Evolutionary conservation across 345 rosid species (phyloP), one percentile per base, ranked within the genome.

Genomic region (Noccaea bulbosa): DNA sequence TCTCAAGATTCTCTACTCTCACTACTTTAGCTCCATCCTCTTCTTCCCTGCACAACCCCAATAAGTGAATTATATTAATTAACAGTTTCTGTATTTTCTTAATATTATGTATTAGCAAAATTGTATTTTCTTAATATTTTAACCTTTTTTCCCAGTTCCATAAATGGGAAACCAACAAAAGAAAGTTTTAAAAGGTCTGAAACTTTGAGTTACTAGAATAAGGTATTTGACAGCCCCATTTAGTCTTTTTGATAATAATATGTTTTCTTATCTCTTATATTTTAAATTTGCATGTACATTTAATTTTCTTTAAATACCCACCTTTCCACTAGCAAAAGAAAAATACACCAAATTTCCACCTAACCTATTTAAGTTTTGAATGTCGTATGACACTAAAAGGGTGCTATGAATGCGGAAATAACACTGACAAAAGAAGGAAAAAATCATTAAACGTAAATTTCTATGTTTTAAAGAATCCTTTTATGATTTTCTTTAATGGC

Each of bases 1-100:
- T 94, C 49, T 94, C 81, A 39, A 94, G 77, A 79, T 92, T 92
- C 69, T 89, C 88, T 65, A 94, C 96, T 71, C 93, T 84, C 69
- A 88, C 82, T 27, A 89, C 97, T 72, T 78, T 92, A 9, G 96
- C 97, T 40, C 93, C 89, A 35, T 94, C 99, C 77, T 85, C 96
- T 62, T 77, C 69, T 74, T 91, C 94, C 81, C 98, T 93, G 64
- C 56, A 78, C 74, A 34, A 20, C 30, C 53, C 16, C 7, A 27
- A 47, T 16, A 54, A 64, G 15, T 44, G 7, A 53, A 15, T 9
- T 37, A 4, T 63, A 8, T 9, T 39, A 47, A 16, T 47, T n/a
- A 41, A 22, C 24, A 44, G 14, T 50, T 53, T 54, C 20, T 72
- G 2, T 20, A 30, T 20, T 39, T 39, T 58, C 11, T 20, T 11